A percentile compares a stretch with the other conserved stretches of the same genome.
Evolutionary conservation across 345 rosid genomes (phyloP).

Genomic region (Eucalyptus tenuipes): DNA sequence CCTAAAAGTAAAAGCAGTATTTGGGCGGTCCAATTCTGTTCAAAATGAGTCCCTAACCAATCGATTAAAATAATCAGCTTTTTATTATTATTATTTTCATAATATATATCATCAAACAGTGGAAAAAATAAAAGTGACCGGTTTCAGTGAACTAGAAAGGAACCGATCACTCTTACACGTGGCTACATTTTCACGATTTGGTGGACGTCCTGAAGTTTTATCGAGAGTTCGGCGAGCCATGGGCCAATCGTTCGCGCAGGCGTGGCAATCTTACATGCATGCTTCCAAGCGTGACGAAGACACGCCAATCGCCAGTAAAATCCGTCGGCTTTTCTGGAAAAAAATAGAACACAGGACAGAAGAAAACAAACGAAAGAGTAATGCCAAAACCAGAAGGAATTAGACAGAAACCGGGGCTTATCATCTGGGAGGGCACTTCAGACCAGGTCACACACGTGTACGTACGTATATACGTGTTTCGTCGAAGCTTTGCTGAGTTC

Average conservation of each 20-base stretch:
- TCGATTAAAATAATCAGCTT: no score
- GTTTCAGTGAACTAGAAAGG: no score
- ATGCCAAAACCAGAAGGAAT: neutral
- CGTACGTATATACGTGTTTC: neutral
- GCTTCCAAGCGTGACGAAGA: neutral
- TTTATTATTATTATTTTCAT: no score
- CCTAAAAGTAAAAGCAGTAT: no score
- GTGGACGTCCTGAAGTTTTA: neutral
- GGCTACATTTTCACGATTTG: neutral
- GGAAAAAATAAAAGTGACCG: no score
- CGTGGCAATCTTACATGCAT: neutral
- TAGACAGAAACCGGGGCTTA: neutral
- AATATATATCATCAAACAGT: no score
- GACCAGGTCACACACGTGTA: neutral
- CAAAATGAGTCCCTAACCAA: accelerated
- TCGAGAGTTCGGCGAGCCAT: neutral
- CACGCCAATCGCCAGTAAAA: neutral
- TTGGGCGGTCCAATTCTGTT: accelerated
- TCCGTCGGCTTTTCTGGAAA: neutral
- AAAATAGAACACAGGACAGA: neutral
- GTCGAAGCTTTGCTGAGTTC: neutral
- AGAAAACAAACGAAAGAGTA: neutral
- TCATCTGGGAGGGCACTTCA: neutral
- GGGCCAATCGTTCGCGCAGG: neutral
- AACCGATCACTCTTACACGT: no score